Evolutionary conservation across 2,329 filamentous ascomycete species (phyloP).

Genomic region (Dactylellina haptotyla): DNA sequence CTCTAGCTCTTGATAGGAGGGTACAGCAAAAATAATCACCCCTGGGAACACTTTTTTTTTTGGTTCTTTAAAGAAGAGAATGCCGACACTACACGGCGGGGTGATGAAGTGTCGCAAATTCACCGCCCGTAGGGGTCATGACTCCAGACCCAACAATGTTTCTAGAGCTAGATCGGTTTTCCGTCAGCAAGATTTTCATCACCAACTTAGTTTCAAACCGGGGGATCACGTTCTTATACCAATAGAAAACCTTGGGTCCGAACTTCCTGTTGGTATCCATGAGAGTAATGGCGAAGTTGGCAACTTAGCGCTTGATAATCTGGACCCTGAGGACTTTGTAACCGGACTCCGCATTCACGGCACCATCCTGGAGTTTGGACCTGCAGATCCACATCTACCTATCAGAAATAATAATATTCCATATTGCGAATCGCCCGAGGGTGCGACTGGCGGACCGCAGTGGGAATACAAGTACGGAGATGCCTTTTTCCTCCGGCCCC

Average conservation of each 20-base stretch:
- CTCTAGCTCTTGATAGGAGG: conserved; percentile 36
- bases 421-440: background rate
- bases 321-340: background rate
- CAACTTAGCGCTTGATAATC: conserved; percentile 30
- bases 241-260: conserved; percentile 32
- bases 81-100: background rate
- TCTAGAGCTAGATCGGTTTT: conserved; percentile 3
- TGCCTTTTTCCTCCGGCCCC: conserved; percentile 26
- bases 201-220: conserved; percentile 29
- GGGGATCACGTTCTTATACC: conserved; percentile 35
- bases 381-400: background rate
- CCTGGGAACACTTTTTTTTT: conserved; percentile 9
- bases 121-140: conserved; percentile 16
- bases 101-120: conserved; percentile 26
- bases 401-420: background rate
- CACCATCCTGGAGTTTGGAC: conserved; percentile 10
- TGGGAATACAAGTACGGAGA: conserved; percentile 38
- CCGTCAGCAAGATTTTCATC: conserved; percentile 11
- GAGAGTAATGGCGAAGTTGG: conserved; percentile 26
- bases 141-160: background rate
- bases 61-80: background rate
- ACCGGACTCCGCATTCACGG: conserved; percentile 28
- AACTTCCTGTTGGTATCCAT: conserved; percentile 27
- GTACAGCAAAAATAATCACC: conserved; percentile 3
- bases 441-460: background rate